Base-by-base conservation (phyloP, 805 yeast genomes). In the Spathaspora arborariae region DNA sequence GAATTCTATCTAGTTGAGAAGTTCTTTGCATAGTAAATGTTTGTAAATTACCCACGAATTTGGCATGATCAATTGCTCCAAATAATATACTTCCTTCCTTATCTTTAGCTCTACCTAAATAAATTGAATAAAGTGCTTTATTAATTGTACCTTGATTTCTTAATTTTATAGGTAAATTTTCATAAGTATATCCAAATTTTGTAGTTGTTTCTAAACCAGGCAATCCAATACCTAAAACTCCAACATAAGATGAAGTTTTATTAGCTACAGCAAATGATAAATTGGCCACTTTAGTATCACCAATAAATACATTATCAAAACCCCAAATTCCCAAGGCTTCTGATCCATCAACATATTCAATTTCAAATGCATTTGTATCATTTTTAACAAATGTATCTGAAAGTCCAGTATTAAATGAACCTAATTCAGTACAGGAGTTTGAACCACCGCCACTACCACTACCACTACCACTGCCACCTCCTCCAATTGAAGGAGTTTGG, bases 211-310 rank as follows among this genome's bases (percentile, higher is more conserved):
- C 96, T 45, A 86, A 72, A 11, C 81, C 85, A 4, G 79, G 66
- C 43, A 85, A 70, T 9, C 94, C 92, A 51, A 87, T 79, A 21
- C 91, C 90, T 37, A 87, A 64, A 20, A 88, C 92, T 46, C 95
- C 92, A 48, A 76, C 66, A 7, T 80, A 62, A 3, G 91, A 81
- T 50, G 81, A 79, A 1, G 88, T 78, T 30, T 64, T 62, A 57
- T 80, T 80, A 2, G 87, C 95, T 20, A 89, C 80, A 1, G 95
- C 97, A 62, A 90, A 76, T 4, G 88, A 79, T 24, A 85, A 65
- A 46, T 71, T 67, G 0, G 68, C 50, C 10, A 87, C 67, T 2
- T 71, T 63, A 11, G 74, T 62, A 42, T 72, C 78, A 40, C 82
- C 80, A 45, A 87, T 55, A 2, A 55, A 50, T 4, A 90, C 72